Percentiles rank a stretch among this genome's conserved stretches.
These are phyloP conservation scores for Adenanthera pavonina DNA, from an alignment of 306 rosid species.

Conservation along the genomic window DNA sequence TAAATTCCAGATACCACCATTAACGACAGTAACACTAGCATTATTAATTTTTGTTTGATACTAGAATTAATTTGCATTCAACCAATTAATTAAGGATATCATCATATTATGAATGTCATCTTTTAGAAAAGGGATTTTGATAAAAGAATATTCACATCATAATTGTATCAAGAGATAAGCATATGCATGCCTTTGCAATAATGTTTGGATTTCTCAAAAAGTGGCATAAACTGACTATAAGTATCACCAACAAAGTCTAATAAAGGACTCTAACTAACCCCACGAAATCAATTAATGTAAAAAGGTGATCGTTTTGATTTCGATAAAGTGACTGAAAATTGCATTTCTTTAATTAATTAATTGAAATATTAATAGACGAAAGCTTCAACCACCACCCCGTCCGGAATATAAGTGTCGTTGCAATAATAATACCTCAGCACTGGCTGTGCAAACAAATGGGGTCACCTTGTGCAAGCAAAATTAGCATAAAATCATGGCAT, in stretches of 20 bases:
- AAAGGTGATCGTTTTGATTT: constrained; percentile 26
- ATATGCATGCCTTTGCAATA: not conserved
- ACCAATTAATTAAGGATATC: not conserved
- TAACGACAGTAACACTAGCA: not conserved
- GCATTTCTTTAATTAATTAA: not conserved
- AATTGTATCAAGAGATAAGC: constrained; percentile 7
- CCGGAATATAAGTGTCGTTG: constrained; percentile 34
- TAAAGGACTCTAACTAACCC: constrained; percentile 26
- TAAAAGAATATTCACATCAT: constrained; percentile 15
- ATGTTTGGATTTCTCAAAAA: constrained; percentile 7
- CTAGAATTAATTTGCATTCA: not conserved
- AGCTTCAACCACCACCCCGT: constrained; percentile 33
- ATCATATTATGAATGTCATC: not conserved
- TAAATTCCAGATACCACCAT: not conserved
- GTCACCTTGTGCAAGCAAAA: constrained; percentile 29
- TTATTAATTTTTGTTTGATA: too few relatives aligned
- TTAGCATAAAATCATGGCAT: constrained; percentile 47
- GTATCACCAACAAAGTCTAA: constrained; percentile 36
- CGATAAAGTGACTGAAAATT: constrained; percentile 39
- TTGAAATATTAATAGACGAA: not conserved
- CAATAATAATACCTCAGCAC: constrained; percentile 15
- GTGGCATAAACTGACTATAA: not conserved
- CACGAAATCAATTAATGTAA: constrained; percentile 16
- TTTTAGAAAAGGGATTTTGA: not conserved
- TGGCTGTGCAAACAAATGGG: not conserved